A percentile compares a stretch with the other conserved stretches of the same genome.
phyloP scores from a whole-genome alignment of 441 rosid genomes.

The Melastoma candidum region DNA sequence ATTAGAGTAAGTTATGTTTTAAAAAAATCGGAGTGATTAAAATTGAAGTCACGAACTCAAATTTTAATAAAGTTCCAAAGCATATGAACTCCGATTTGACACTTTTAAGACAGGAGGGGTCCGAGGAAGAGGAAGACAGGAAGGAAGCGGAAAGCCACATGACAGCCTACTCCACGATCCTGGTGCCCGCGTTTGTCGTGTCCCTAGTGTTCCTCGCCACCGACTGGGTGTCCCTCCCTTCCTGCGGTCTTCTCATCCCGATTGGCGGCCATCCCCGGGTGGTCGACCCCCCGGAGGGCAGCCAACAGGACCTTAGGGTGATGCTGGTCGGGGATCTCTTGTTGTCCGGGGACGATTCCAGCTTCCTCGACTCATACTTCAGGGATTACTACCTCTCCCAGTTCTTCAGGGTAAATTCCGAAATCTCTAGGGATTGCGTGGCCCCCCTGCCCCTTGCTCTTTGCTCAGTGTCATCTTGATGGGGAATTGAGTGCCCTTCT shows the following conservation, averaged over 20 bases:
- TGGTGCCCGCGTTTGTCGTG: slow-evolving; percentile 9
- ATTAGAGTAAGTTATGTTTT: too few relatives aligned
- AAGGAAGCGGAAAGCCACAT: too few relatives aligned
- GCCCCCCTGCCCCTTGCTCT: neutral
- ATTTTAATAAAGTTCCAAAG: too few relatives aligned
- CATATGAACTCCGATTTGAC: too few relatives aligned
- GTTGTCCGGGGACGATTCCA: slow-evolving; percentile 33
- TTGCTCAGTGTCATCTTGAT: neutral
- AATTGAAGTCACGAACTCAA: too few relatives aligned
- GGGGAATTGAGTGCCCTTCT: neutral
- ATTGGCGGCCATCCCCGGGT: slow-evolving; percentile 2
- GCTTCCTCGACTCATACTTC: slow-evolving; percentile 29
- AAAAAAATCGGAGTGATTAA: too few relatives aligned
- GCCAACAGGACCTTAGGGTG: slow-evolving; percentile 30
- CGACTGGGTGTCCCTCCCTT: slow-evolving; percentile 40
- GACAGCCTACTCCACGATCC: too few relatives aligned
- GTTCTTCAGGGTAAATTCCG: slow-evolving; percentile 32
- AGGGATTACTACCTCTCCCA: slow-evolving; percentile 46
- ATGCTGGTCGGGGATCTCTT: slow-evolving; percentile 50
- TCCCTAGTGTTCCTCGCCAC: slow-evolving; percentile 22
- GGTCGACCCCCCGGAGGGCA: slow-evolving; percentile 5
- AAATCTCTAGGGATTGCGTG: neutral
- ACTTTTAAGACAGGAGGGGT: too few relatives aligned
- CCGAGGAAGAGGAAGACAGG: too few relatives aligned
- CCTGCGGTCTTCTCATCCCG: slow-evolving; percentile 28